A percentile compares a stretch with the other conserved stretches of the same genome.
These are phyloP conservation scores for Debaryomyces sp. DNA, from an alignment of 1,139 yeast genomes.

Conservation along the genomic window DNA sequence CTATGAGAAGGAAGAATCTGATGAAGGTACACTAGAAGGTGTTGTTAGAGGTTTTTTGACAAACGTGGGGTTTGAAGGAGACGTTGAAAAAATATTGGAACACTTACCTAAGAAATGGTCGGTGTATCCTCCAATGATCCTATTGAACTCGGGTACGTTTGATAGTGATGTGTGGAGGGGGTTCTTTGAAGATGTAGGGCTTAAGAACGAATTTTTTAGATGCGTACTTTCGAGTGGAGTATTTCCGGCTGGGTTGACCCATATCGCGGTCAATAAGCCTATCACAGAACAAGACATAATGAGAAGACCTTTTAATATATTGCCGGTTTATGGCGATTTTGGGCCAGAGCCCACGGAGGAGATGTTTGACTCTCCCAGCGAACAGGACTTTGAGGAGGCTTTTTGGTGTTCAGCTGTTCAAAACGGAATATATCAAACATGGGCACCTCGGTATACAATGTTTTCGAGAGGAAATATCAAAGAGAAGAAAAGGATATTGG, in stretches of 20 bases:
- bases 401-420: constrained; percentile 77
- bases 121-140: constrained; percentile 67
- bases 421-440: constrained; percentile 74
- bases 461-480: constrained; percentile 87
- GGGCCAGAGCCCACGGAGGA: constrained; percentile 43
- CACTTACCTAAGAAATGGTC: constrained; percentile 57
- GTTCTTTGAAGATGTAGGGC: constrained; percentile 12
- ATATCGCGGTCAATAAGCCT: constrained; percentile 73
- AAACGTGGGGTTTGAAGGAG: not conserved
- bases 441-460: constrained; percentile 90
- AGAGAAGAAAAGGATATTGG: constrained; percentile 71
- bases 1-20: not conserved
- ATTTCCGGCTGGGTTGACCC: constrained; percentile 39
- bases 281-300: constrained; percentile 57
- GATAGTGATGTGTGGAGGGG: constrained; percentile 37
- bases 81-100: not conserved
- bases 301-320: constrained; percentile 63
- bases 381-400: constrained; percentile 48
- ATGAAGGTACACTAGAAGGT: not conserved
- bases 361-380: constrained; percentile 39
- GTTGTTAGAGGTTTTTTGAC: not conserved
- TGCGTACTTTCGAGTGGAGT: constrained; percentile 20
- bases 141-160: constrained; percentile 52
- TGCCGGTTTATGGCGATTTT: constrained; percentile 67
- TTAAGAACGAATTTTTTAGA: constrained; percentile 24